Conservation (phyloP, 2,329 filamentous ascomycete species). For the Akanthomyces muscarius region DNA sequence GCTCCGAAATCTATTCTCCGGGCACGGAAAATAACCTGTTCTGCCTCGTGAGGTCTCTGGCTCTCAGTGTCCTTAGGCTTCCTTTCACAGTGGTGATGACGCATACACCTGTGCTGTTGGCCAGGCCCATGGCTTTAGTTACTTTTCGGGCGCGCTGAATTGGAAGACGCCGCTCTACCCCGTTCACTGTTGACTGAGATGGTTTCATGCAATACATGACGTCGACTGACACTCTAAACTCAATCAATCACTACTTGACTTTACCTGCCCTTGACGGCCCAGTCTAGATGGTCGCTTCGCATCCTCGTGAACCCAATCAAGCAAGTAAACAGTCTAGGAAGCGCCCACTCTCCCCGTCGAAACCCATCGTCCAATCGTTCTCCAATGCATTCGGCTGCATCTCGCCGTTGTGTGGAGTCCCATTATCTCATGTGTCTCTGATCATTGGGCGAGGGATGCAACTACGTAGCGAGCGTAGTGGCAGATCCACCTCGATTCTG, state of each 20-base stretch:
- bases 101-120: neutral
- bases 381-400: neutral
- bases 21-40: neutral
- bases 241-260: neutral
- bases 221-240: neutral
- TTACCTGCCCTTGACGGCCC: neutral
- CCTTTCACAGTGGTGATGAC: neutral
- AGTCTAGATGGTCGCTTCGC: neutral
- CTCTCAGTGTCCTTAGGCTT: neutral
- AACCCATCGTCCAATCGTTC: conserved; percentile 8
- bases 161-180: no score
- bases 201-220: neutral
- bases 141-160: neutral
- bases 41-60: neutral
- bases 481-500: conserved; percentile 2
- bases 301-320: neutral
- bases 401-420: conserved; percentile 10
- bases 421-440: conserved; percentile 14
- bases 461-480: neutral
- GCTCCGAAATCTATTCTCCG: neutral
- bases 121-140: neutral
- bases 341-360: neutral
- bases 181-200: no score
- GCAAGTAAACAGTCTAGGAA: conserved; percentile 11
- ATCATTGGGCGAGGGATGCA: conserved; percentile 11